These are phyloP conservation scores for Talaromyces rugulosus DNA, from an alignment of 2,329 filamentous ascomycete genomes.

Conservation along the genomic window DNA sequence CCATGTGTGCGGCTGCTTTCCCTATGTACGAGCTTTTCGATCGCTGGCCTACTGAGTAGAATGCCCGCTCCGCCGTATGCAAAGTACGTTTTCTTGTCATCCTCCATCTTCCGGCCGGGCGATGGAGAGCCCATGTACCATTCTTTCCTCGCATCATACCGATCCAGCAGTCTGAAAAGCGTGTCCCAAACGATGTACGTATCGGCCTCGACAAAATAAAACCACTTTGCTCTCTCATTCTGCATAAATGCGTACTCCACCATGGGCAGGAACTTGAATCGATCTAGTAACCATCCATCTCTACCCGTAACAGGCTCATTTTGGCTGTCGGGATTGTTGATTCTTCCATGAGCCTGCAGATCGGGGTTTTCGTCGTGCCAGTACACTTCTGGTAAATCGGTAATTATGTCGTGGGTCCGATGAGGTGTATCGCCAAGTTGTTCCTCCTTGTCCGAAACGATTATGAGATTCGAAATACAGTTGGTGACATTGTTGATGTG, in stretches of 20 bases:
- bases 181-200: conserved; percentile 55
- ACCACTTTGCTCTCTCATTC: conserved; percentile 52
- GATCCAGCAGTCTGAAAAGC: conserved; percentile 49
- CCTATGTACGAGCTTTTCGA: conserved; percentile 44
- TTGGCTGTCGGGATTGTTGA: conserved; percentile 24
- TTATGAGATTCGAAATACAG: conserved; percentile 52
- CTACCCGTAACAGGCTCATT: conserved; percentile 27
- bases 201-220: conserved; percentile 56
- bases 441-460: conserved; percentile 58
- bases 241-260: conserved; percentile 45
- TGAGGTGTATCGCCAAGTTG: conserved; percentile 44
- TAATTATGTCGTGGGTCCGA: conserved; percentile 44
- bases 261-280: conserved; percentile 58
- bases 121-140: conserved; percentile 54
- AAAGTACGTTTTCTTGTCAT: conserved; percentile 38
- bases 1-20: conserved; percentile 27
- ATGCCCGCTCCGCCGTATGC: conserved; percentile 53
- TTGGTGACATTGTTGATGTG: conserved; percentile 54
- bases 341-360: conserved; percentile 36
- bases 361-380: conserved; percentile 27
- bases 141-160: conserved; percentile 45
- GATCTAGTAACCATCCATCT: conserved; percentile 50
- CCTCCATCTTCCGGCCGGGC: conserved; percentile 38
- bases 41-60: conserved; percentile 47
- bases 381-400: conserved; percentile 38